Evolutionary conservation across 2,329 filamentous ascomycete genomes (phyloP).

Genomic region (Penicillium carneum): DNA sequence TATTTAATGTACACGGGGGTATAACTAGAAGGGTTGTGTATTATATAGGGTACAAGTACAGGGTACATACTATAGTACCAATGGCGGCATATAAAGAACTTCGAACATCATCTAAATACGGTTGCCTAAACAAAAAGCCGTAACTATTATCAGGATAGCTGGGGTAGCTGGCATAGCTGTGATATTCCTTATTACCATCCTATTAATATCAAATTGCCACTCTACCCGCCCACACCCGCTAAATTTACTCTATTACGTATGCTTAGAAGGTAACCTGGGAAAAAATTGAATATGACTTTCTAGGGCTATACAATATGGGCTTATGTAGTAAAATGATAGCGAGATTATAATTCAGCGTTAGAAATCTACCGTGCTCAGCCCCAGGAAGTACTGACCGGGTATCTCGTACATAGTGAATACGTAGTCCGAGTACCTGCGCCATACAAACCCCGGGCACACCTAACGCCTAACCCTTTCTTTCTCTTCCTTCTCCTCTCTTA

Average conservation of each 20-base stretch:
- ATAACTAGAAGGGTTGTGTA: background rate
- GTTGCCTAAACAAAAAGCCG: slow-evolving; percentile 1
- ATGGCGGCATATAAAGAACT: background rate
- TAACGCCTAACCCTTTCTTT: slow-evolving; percentile 28
- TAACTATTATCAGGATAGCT: background rate
- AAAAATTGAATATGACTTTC: background rate
- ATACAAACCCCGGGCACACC: slow-evolving; percentile 30
- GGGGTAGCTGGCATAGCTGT: background rate
- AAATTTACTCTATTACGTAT: slow-evolving; percentile 13
- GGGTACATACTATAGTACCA: background rate
- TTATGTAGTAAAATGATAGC: background rate
- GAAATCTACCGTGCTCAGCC: slow-evolving; percentile 32
- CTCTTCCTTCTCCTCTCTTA: slow-evolving; percentile 29
- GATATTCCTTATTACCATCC: slow-evolving; percentile 3
- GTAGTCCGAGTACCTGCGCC: slow-evolving; percentile 31
- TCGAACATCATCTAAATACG: background rate
- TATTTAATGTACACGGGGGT: slow-evolving; percentile 2
- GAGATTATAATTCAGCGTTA: background rate
- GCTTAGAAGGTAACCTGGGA: background rate
- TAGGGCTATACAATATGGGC: background rate
- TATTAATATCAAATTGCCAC: slow-evolving; percentile 12
- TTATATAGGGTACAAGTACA: background rate
- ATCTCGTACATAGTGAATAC: slow-evolving; percentile 28
- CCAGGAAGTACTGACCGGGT: slow-evolving; percentile 26
- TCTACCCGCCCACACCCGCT: slow-evolving; percentile 19